Evolutionary conservation across 208 protist genomes (phyloP).

Genomic region (Vickermania spadyakhi): DNA sequence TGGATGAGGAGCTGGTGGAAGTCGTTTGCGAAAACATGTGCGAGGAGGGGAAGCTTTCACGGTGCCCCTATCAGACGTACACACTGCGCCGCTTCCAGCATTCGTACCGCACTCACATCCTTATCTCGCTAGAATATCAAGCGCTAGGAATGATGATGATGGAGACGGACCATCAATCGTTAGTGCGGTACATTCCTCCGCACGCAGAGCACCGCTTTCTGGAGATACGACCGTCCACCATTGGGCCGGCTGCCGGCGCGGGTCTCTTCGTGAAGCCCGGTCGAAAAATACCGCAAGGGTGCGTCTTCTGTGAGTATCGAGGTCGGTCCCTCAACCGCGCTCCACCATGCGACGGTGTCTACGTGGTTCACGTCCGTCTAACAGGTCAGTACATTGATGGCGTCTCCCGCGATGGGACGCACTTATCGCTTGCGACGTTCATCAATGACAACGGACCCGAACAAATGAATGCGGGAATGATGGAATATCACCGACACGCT

Average conservation of each 20-base stretch:
- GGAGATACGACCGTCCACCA: conserved; percentile 46
- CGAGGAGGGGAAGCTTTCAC: conserved; percentile 39
- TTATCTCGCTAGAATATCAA: conserved; percentile 73
- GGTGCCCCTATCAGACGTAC: conserved; percentile 45
- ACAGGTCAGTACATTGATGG: conserved; percentile 63
- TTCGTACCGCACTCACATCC: conserved; percentile 25
- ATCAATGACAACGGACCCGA: conserved; percentile 80
- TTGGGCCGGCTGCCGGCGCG: conserved; percentile 44
- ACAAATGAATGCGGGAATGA: conserved; percentile 61
- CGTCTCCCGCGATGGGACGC: conserved; percentile 31
- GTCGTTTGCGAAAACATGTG: conserved; percentile 50
- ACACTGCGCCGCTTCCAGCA: conserved; percentile 33
- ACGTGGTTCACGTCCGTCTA: conserved; percentile 67
- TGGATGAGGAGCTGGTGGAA: conserved; percentile 53
- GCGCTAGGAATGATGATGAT: conserved; percentile 69
- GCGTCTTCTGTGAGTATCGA: conserved; percentile 74
- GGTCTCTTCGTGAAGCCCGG: conserved; percentile 71
- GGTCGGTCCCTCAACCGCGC: conserved; percentile 26
- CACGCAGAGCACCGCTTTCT: conserved; percentile 76
- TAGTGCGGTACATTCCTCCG: conserved; percentile 59
- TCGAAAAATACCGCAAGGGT: conserved; percentile 56
- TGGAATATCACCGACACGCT: conserved; percentile 64
- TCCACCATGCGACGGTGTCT: conserved; percentile 22
- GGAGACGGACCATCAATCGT: conserved; percentile 15
- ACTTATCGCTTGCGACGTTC: conserved; percentile 80